A percentile compares a stretch with the other conserved stretches of the same genome.
These are phyloP conservation scores for Zygoascus ofunaensis DNA, from an alignment of 805 yeast species.

Conservation along the genomic window DNA sequence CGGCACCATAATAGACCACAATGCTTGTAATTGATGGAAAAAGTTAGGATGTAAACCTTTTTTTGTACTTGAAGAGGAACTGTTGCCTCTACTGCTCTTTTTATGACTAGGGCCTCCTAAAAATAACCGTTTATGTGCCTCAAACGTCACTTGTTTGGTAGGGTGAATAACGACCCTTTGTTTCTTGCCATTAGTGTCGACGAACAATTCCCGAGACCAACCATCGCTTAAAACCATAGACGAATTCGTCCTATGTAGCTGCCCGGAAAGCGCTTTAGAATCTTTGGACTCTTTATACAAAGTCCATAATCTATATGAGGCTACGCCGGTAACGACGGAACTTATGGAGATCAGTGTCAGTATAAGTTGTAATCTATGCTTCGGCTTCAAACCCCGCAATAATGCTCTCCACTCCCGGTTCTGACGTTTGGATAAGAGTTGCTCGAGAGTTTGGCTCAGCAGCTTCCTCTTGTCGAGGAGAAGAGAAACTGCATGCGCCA, in stretches of 20 bases:
- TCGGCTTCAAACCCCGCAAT: neutral
- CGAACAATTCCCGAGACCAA: conserved; percentile 22
- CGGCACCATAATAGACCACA: conserved; percentile 81
- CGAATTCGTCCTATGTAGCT: conserved; percentile 11
- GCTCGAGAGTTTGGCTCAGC: neutral
- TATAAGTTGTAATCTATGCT: neutral
- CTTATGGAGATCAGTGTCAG: neutral
- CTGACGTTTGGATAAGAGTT: neutral
- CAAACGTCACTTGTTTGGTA: conserved; percentile 22
- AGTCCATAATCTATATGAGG: neutral
- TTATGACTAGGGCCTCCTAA: too few species aligned
- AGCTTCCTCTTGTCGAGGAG: neutral
- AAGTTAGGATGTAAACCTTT: conserved; percentile 35
- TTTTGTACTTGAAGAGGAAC: conserved; percentile 8
- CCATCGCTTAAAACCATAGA: conserved; percentile 23
- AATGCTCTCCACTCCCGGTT: neutral
- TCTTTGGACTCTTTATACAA: neutral
- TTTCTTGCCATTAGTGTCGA: conserved; percentile 18
- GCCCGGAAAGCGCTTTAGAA: neutral
- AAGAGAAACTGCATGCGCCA: neutral
- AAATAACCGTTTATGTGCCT: conserved; percentile 25
- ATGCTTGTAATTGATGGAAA: conserved; percentile 59
- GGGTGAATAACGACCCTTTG: conserved; percentile 24
- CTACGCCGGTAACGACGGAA: neutral
- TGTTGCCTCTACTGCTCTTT: too few species aligned